phyloP scores from a whole-genome alignment of 768 basidiomycete species.

The Lactarius hengduanensis region DNA sequence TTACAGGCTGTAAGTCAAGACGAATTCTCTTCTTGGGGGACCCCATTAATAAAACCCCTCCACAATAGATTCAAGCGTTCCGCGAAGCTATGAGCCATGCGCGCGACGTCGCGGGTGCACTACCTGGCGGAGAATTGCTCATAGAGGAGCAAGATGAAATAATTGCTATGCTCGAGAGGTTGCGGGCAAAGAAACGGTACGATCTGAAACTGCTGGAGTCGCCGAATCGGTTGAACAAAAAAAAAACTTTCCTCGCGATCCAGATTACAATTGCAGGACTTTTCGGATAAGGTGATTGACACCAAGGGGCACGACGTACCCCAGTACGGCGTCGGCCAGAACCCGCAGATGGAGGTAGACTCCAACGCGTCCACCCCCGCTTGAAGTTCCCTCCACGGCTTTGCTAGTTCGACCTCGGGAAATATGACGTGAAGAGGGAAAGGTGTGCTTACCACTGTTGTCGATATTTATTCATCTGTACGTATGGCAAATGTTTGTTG shows the following conservation, averaged over 20 bases:
- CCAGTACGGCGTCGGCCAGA: conserved; percentile 25
- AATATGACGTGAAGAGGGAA: not conserved
- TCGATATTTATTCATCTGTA: conserved; percentile 18
- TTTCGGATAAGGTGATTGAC: conserved; percentile 44
- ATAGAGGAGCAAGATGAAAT: conserved; percentile 70
- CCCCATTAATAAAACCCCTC: not conserved
- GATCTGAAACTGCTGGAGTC: conserved; percentile 17
- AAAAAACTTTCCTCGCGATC: not conserved
- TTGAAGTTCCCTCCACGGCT: conserved; percentile 11
- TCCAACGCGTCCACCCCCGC: conserved; percentile 72
- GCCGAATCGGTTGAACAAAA: not conserved
- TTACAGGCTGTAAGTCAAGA: conserved; percentile 52
- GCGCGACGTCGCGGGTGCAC: conserved; percentile 51
- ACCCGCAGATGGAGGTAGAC: conserved; percentile 63
- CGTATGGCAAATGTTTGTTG: not conserved
- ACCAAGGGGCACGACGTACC: conserved; percentile 33
- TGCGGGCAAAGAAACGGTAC: conserved; percentile 64
- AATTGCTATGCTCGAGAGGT: conserved; percentile 61
- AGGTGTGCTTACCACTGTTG: not conserved
- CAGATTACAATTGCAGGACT: conserved; percentile 56
- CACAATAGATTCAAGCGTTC: conserved; percentile 67
- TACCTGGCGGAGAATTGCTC: conserved; percentile 73
- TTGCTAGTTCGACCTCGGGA: not conserved
- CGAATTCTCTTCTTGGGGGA: conserved; percentile 28
- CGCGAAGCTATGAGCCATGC: conserved; percentile 57